Evolutionary conservation across 805 yeast species (phyloP), one percentile per base, ranked within the genome.

Genomic region (Candida adriatica): DNA sequence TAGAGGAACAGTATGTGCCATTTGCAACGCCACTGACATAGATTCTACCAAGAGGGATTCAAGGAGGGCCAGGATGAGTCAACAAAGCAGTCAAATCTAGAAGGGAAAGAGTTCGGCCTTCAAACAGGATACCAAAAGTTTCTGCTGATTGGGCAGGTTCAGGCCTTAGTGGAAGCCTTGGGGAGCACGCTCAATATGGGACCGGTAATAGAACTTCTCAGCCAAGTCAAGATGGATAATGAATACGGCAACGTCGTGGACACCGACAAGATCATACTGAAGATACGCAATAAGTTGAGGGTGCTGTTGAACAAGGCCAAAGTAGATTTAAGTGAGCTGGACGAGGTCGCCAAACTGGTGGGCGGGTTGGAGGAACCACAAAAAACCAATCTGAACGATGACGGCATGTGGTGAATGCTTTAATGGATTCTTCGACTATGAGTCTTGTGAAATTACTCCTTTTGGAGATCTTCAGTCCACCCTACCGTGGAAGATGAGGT

Each of bases 91-190:
- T 87, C 86, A 29, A 64, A 58, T 31, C 42, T 64, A 2, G 96
- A 87, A 51, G 96, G 96, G 1, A 80, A 79, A 48, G 86, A 84
- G 48, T 78, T 75, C 43, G 97, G 97, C 0, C 66, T 76, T 26
- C 92, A 81, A 49, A 77, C 82, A 0, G 86, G 85, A 0, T 80
- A 75, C 46, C 92, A 81, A 53, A 58, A 83, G 37, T 79, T 72
- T 45, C 43, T 84, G 2, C 50, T 83, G 0, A 51, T 87, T 1
- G 96, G 96, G 0, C 77, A 82, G 34, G 63, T 80, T 24, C 51
- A 65, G 34, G 77, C 81, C 13, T 46, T 78, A 24, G 50, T 70
- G 14, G 55, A 57, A 11, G 49, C 56, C 6, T 57, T 76, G 65
- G 55, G 50, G 30, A 45, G 54, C 2, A 26, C 27, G 14, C 22